Evolutionary conservation across 345 rosid genomes (phyloP).

Genomic region (Rhodomyrtus tomentosa): DNA sequence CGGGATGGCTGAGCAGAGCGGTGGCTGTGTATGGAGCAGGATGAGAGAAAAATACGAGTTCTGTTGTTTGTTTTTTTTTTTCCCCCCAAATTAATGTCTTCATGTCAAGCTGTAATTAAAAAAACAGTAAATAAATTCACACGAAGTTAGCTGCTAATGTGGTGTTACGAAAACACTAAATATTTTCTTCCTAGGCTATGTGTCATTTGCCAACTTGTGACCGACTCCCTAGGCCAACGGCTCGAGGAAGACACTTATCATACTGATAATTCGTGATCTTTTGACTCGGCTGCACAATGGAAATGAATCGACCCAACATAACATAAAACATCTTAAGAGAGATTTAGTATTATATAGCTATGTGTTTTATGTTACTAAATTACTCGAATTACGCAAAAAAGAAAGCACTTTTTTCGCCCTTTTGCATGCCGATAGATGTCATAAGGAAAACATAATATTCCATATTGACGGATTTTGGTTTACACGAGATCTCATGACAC

Average conservation of each 20-base stretch:
- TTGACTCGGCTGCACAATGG: fast-evolving
- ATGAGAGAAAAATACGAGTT: background rate
- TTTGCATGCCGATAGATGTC: background rate
- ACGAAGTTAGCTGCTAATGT: background rate
- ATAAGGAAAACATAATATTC: background rate
- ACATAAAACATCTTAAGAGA: background rate
- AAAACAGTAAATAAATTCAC: background rate
- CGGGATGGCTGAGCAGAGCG: background rate
- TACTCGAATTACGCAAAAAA: fast-evolving
- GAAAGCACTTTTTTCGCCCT: background rate
- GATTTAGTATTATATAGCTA: fast-evolving
- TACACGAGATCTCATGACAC: background rate
- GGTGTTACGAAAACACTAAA: background rate
- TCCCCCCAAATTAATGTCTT: fast-evolving
- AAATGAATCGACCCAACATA: fast-evolving
- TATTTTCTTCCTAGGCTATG: background rate
- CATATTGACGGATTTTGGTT: background rate
- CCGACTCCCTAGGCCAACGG: background rate
- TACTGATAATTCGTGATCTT: fast-evolving
- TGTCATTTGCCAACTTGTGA: background rate
- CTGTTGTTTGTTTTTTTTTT: fast-evolving
- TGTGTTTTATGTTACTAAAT: fast-evolving
- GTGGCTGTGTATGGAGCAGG: background rate
- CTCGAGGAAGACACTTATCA: background rate
- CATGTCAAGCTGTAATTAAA: background rate